Evolutionary conservation across 2,329 filamentous ascomycete genomes (phyloP), one percentile per base, ranked within the genome.

Genomic region (Harringtonia aguacate): DNA sequence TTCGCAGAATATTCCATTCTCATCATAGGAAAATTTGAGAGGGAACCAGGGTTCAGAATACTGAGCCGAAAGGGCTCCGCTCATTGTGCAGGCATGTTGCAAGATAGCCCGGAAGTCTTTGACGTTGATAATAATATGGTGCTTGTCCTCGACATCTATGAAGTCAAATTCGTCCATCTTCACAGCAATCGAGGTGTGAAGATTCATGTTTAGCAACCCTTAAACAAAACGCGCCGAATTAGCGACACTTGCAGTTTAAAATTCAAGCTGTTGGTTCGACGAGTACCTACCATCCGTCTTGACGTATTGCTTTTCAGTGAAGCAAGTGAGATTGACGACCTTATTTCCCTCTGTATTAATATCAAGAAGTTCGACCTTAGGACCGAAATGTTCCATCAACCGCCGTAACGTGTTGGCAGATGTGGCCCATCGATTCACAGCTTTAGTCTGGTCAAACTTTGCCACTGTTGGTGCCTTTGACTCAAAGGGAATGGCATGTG

Each of bases 71-170:
- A 89, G 67, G 37, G 75, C 72, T n/a, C 76, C 78, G 42, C 78
- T 77, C 7, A 81, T 72, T 21, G 79, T 77, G 21, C 81, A 80
- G 10, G 85, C 84, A 60, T 90, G 85, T 29, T 79, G 74, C 41
- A 88, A 77, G 43, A 89, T 85, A 29, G 84, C 80, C 41, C 84
- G 80, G 59, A 89, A 89, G 60, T 90, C 85, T 55, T 86, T 88
- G 56, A 90, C 84, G 53, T 79, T 86, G 56, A 89, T 84, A 46
- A 86, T 76, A 54, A 88, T 84, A 56, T 88, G 85, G 45, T 88
- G 71, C 41, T 82, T 80, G 47, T 86, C 78, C 56, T 87, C 79
- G 27, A 86, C 79, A 20, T 76, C 69, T 48, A 89, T 85, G 41
- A 81, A 74, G 46, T 85, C 79, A 54, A 90, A 90, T 52, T 89